Evolutionary conservation across 768 basidiomycete genomes (phyloP).

Genomic region (Pleurotus tuoliensis): DNA sequence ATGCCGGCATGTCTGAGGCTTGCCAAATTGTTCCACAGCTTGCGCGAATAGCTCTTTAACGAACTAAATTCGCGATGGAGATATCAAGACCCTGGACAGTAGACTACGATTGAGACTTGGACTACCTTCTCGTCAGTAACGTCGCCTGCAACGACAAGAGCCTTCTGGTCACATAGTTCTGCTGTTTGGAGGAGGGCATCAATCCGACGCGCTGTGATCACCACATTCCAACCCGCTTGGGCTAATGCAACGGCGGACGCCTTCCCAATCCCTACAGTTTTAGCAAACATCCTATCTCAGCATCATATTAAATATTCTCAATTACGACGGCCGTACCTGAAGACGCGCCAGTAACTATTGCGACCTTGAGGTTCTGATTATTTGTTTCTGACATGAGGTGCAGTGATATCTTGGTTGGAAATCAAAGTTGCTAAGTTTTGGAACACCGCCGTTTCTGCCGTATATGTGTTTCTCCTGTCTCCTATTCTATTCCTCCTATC

Average conservation of each 20-base stretch:
- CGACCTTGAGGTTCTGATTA: conserved; percentile 12
- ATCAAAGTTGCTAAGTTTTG: no score
- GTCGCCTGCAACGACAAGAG: conserved; percentile 57
- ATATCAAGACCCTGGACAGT: no score
- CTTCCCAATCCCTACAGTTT: conserved; percentile 55
- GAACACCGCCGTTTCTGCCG: no score
- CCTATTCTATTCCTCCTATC: no score
- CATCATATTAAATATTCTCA: neutral
- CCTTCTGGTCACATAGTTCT: conserved; percentile 17
- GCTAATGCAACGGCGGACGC: conserved; percentile 66
- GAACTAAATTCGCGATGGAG: conserved; percentile 24
- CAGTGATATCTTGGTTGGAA: no score
- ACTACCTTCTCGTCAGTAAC: conserved; percentile 49
- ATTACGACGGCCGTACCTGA: conserved; percentile 35
- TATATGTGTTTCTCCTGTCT: no score
- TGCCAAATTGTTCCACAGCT: conserved; percentile 55
- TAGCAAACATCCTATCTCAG: neutral
- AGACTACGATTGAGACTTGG: no score
- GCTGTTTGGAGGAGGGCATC: conserved; percentile 57
- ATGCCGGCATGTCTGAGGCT: conserved; percentile 10
- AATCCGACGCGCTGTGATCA: conserved; percentile 59
- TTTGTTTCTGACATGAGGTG: no score
- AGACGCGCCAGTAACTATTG: conserved; percentile 28
- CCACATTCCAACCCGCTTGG: conserved; percentile 63
- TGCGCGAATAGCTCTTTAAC: conserved; percentile 56